phyloP scores from a whole-genome alignment of 2,329 filamentous ascomycete species.

The Trichoderma sp. region DNA sequence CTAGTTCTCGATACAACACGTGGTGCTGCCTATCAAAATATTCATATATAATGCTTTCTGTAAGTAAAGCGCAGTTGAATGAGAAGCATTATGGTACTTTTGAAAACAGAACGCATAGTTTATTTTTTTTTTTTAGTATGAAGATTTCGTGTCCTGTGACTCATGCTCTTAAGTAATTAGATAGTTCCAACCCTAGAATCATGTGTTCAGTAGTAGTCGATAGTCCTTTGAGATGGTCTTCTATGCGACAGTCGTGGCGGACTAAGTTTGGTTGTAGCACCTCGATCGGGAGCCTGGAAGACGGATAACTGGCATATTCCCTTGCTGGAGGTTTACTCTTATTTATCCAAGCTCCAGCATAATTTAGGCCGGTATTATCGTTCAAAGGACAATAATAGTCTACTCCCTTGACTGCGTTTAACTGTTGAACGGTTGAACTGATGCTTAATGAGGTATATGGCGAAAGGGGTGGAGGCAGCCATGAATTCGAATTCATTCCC shows the following conservation, averaged over 20 bases:
- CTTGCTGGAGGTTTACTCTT: neutral
- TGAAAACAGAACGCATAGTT: too few relatives aligned
- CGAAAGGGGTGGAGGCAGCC: neutral
- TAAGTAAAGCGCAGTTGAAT: too few relatives aligned
- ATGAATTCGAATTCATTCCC: neutral
- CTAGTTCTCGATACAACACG: too few relatives aligned
- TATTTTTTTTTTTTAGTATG: too few relatives aligned
- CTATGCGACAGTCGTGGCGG: neutral
- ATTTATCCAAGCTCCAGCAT: neutral
- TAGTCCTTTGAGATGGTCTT: neutral
- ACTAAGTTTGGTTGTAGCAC: neutral
- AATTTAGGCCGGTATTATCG: neutral
- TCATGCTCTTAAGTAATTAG: neutral
- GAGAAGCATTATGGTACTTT: too few relatives aligned
- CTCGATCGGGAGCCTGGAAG: neutral
- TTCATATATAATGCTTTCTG: too few relatives aligned
- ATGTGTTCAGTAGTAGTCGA: neutral
- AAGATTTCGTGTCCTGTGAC: neutral
- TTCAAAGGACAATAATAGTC: neutral
- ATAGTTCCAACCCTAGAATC: neutral
- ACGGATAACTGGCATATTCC: neutral
- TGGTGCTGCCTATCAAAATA: too few relatives aligned
- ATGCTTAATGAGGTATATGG: neutral
- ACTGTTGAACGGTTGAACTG: neutral
- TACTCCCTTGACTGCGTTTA: neutral